Evolutionary conservation across 108 stramenopile species (phyloP).

Genomic region (Mayamaea pseudoterrestris): DNA sequence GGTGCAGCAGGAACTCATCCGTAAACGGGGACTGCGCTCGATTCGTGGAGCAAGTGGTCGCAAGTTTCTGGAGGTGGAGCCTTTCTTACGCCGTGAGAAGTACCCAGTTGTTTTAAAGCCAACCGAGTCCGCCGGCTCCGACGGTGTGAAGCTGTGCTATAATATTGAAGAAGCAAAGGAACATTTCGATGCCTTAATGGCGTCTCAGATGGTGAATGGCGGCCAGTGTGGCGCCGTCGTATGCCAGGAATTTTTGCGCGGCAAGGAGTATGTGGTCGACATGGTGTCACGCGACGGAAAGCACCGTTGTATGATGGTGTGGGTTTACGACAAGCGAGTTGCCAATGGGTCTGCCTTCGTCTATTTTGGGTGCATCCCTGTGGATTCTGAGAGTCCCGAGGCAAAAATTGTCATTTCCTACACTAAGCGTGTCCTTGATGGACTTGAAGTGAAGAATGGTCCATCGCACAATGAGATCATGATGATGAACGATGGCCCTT

Average conservation of each 20-base stretch:
- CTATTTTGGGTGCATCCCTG: slow-evolving; percentile 66
- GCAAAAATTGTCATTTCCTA: slow-evolving; percentile 77
- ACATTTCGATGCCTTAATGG: slow-evolving; percentile 80
- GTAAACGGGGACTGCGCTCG: slow-evolving; percentile 63
- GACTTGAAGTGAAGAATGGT: slow-evolving; percentile 43
- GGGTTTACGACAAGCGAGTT: slow-evolving; percentile 91
- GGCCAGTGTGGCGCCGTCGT: slow-evolving; percentile 76
- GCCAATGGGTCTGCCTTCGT: slow-evolving; percentile 78
- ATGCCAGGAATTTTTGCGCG: slow-evolving; percentile 85
- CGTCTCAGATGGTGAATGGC: slow-evolving; percentile 78
- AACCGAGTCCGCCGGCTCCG: slow-evolving; percentile 82
- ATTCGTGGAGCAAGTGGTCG: slow-evolving; percentile 64
- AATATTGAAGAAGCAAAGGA: slow-evolving; percentile 79
- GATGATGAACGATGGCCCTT: slow-evolving; percentile 68
- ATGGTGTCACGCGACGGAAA: slow-evolving; percentile 74
- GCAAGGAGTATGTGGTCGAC: slow-evolving; percentile 90
- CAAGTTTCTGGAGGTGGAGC: slow-evolving; percentile 63
- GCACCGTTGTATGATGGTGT: slow-evolving; percentile 85
- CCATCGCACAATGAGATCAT: slow-evolving; percentile 71
- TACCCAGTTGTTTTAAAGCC: slow-evolving; percentile 92
- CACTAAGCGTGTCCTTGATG: slow-evolving; percentile 58
- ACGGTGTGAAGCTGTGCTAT: slow-evolving; percentile 89
- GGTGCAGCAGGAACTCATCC: slow-evolving; percentile 80
- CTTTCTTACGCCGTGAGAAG: slow-evolving; percentile 52
- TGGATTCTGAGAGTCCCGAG: slow-evolving; percentile 56